Percentiles rank a stretch among this genome's conserved stretches.
phyloP scores from a whole-genome alignment of 768 basidiomycete genomes.

The Coprinellus micaceus region DNA sequence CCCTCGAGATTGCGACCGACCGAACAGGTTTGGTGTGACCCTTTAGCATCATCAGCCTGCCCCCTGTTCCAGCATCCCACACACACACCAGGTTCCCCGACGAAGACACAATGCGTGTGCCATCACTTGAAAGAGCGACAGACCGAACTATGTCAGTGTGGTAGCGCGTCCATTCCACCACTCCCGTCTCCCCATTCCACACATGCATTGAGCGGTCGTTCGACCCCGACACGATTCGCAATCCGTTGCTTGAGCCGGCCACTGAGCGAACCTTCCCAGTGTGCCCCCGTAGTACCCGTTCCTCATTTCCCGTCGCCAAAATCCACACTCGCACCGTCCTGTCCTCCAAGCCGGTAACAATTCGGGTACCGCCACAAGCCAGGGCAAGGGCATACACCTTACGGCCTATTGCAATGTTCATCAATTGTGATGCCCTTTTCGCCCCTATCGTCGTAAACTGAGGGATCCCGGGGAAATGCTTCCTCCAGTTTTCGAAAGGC shows the following conservation, averaged over 20 bases:
- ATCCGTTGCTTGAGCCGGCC: neutral
- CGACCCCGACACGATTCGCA: neutral
- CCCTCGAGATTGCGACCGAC: conserved; percentile 18
- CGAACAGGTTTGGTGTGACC: conserved; percentile 11
- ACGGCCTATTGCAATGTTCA: neutral
- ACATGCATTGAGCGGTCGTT: neutral
- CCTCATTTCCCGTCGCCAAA: conserved; percentile 6
- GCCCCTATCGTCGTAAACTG: neutral
- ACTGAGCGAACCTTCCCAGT: neutral
- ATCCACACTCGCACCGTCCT: conserved; percentile 15
- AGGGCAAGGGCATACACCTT: neutral
- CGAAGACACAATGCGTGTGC: conserved; percentile 12
- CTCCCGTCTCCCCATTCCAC: conserved; percentile 1
- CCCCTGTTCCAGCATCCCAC: too few relatives aligned
- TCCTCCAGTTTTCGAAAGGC: neutral
- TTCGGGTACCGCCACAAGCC: neutral
- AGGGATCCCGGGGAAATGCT: neutral
- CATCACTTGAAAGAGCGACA: conserved; percentile 20
- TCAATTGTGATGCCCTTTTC: neutral
- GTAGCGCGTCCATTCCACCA: too few relatives aligned
- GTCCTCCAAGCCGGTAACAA: too few relatives aligned
- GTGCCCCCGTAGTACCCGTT: conserved; percentile 5
- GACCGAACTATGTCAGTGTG: conserved; percentile 15
- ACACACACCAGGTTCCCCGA: neutral
- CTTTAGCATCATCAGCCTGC: too few relatives aligned